Evolutionary conservation across 2,329 filamentous ascomycete species (phyloP).

Genomic region (Fusarium falciforme): DNA sequence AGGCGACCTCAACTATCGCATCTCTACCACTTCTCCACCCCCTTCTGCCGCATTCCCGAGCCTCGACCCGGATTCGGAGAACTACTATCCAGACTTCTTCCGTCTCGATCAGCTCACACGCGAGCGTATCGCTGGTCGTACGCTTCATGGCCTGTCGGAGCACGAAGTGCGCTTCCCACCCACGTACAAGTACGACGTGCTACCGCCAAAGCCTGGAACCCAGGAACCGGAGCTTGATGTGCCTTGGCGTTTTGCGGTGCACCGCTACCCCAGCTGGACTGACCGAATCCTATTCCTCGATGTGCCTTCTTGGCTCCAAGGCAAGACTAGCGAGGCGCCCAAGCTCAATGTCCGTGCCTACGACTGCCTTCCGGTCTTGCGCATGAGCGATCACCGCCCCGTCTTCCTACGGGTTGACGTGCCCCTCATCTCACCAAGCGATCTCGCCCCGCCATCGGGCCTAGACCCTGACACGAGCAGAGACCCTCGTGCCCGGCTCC

Average conservation of each 20-base stretch:
- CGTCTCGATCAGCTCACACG: slow-evolving; percentile 81
- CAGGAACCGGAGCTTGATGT: slow-evolving; percentile 44
- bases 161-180: slow-evolving; percentile 82
- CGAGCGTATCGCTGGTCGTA: slow-evolving; percentile 75
- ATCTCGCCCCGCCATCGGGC: slow-evolving; percentile 51
- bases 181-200: slow-evolving; percentile 87
- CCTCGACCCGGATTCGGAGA: slow-evolving; percentile 63
- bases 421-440: slow-evolving; percentile 63
- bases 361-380: slow-evolving; percentile 79
- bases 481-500: slow-evolving; percentile 60
- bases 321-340: slow-evolving; percentile 24
- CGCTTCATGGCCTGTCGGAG: slow-evolving; percentile 83
- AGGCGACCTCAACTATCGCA: slow-evolving; percentile 96
- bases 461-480: slow-evolving; percentile 35
- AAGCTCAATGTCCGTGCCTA: slow-evolving; percentile 72
- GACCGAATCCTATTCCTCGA: slow-evolving; percentile 87
- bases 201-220: slow-evolving; percentile 46
- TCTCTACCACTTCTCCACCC: slow-evolving; percentile 73
- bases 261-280: slow-evolving; percentile 93
- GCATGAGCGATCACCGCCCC: slow-evolving; percentile 88
- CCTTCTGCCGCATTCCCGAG: slow-evolving; percentile 72
- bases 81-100: slow-evolving; percentile 76
- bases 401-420: slow-evolving; percentile 80
- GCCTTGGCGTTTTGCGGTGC: slow-evolving; percentile 68
- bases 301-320: slow-evolving; percentile 63